A percentile compares a stretch with the other conserved stretches of the same genome.
Conservation (phyloP, 257 asterid species). For the Lithospermum erythrorhizon region DNA sequence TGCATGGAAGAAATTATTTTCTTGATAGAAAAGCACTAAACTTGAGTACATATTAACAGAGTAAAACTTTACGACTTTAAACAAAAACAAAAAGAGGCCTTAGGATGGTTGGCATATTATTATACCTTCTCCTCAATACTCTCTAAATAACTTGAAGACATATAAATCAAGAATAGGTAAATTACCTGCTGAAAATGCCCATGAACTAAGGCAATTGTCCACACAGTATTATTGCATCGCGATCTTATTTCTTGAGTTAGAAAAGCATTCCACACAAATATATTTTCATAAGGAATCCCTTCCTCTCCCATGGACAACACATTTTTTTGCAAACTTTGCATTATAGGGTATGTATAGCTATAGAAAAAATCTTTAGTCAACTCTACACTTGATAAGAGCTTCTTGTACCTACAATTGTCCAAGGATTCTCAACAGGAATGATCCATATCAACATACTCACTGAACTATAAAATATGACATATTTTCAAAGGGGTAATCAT, state of each 20-base stretch:
- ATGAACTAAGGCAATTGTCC: constrained; percentile 97
- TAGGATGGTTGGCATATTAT: not conserved
- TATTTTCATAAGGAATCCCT: constrained; percentile 87
- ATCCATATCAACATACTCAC: not conserved
- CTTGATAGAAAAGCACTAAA: no score
- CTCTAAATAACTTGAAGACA: not conserved
- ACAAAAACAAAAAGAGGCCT: not conserved
- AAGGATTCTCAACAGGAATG: constrained; percentile 10
- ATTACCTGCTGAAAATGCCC: constrained; percentile 84
- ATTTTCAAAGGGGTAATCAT: not conserved
- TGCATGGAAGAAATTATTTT: no score
- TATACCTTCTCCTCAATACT: not conserved
- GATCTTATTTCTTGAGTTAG: constrained; percentile 75
- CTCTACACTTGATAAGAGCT: constrained; percentile 94
- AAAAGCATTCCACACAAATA: constrained; percentile 96
- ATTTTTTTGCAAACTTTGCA: constrained; percentile 88
- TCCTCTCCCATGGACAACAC: constrained; percentile 57
- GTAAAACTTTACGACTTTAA: not conserved
- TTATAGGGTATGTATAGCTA: constrained; percentile 88
- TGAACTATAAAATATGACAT: not conserved
- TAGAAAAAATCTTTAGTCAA: constrained; percentile 94
- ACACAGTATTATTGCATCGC: constrained; percentile 78
- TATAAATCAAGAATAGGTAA: constrained; percentile 2
- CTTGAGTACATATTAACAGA: no score
- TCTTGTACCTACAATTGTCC: constrained; percentile 75